phyloP scores from a whole-genome alignment of 176 grass and related monocot species.

The Triticum timopheevii region DNA sequence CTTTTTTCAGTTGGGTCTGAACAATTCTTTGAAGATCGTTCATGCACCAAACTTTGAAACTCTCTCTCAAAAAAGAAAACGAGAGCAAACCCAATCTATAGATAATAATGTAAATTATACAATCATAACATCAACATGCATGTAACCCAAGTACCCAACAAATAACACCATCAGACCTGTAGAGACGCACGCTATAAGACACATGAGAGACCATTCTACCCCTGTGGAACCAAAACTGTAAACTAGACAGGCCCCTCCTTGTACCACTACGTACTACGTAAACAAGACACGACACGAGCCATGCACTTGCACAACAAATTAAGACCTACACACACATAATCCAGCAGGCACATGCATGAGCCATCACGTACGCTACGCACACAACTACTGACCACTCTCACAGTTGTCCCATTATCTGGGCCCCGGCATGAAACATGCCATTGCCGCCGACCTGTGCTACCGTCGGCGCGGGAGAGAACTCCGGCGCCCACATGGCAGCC shows the following conservation, averaged over 20 bases:
- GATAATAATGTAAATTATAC: not conserved
- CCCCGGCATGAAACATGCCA: constrained; percentile 31
- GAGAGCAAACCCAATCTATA: not conserved
- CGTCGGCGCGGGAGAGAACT: constrained; percentile 30
- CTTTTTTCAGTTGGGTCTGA: too few relatives aligned
- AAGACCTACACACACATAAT: not conserved
- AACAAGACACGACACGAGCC: not conserved
- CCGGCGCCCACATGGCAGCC: constrained; percentile 52
- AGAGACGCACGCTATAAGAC: not conserved
- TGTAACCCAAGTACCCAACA: not conserved
- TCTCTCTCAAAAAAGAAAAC: too few relatives aligned
- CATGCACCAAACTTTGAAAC: too few relatives aligned
- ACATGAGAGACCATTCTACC: not conserved
- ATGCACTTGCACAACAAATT: not conserved
- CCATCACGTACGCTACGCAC: not conserved
- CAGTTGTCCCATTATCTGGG: constrained; percentile 19
- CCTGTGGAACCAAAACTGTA: not conserved
- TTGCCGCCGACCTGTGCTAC: constrained; percentile 18
- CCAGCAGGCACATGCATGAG: not conserved
- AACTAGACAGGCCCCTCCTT: not conserved
- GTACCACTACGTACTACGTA: not conserved
- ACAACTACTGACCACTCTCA: not conserved
- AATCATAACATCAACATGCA: not conserved
- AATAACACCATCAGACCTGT: not conserved
- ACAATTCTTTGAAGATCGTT: too few relatives aligned